Evolutionary conservation across 1,139 yeast genomes (phyloP), one percentile per base, ranked within the genome.

Genomic region (Chernovozyma aurita): DNA sequence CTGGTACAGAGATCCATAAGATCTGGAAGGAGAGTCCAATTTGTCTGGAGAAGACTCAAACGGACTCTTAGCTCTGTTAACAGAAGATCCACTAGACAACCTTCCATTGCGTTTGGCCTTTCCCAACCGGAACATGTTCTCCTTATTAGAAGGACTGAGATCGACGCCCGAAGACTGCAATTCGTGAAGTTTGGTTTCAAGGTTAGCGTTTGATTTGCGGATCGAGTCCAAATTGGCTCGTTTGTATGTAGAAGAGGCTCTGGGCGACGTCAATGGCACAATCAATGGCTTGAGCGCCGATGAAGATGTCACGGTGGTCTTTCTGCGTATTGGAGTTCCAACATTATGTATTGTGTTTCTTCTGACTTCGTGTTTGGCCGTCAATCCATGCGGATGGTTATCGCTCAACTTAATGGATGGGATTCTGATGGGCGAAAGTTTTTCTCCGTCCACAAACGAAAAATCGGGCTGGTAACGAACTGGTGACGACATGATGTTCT

Each of bases 341-440:
- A 38, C 25, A 31, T 47, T 39, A 29, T 55, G 62, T 29, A 59
- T 48, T 4, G 64, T 58, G 32, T 57, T 59, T 37, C 63, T 48
- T 38, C 65, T 46, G 14, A 52, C 53, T 7, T 47, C 55, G 31
- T 54, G 55, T 30, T 68, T 66, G 17, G 72, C 67, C 2, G 61
- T 49, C 28, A 74, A 50, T 0, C 79, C 80, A 45, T 74, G 80
- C 1, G 77, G 74, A 37, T 71, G 72, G 44, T 42, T 17, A 44
- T 36, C 31, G 13, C 24, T 33, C 30, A 40, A 34, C 29, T 36
- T 34, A 8, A 25, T 24, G 21, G 24, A 17, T 22, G 45, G 46
- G 24, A 41, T 38, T 29, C 38, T 43, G 37, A 36, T 37, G 11
- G 46, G 43, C 28, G 43, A 25, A 34, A 27, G 25, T 28, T 34